Percentiles rank a stretch among this genome's conserved stretches.
Conservation (phyloP, 805 yeast species). For the Pichia deserticola region DNA sequence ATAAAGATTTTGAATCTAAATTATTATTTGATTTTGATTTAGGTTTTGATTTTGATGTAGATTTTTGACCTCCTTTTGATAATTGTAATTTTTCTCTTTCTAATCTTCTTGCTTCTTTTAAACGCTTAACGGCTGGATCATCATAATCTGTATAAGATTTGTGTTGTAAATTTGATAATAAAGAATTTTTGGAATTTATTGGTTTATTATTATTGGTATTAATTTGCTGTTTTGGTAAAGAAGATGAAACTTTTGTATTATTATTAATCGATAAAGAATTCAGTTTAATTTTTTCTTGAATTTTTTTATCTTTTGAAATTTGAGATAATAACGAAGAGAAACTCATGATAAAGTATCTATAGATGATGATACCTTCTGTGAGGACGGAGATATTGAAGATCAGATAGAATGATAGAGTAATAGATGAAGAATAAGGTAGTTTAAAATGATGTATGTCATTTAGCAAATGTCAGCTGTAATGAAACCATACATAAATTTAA, state of each 20-base stretch:
- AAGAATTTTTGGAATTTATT: too few species aligned
- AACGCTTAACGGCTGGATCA: constrained; percentile 65
- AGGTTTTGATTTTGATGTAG: background rate
- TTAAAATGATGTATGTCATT: too few species aligned
- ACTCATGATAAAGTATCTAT: constrained; percentile 4
- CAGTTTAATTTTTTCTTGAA: constrained; percentile 9
- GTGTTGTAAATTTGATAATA: too few species aligned
- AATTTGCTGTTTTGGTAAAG: background rate
- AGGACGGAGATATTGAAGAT: too few species aligned
- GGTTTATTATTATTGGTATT: background rate
- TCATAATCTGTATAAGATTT: constrained; percentile 30
- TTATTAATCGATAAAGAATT: background rate
- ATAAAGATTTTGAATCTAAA: background rate
- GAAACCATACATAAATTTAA: too few species aligned
- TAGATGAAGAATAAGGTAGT: too few species aligned
- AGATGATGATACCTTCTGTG: too few species aligned
- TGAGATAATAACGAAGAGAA: constrained; percentile 23
- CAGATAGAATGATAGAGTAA: too few species aligned
- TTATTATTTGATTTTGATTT: background rate
- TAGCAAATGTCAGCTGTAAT: too few species aligned
- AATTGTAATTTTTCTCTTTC: constrained; percentile 40
- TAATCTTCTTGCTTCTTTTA: constrained; percentile 57
- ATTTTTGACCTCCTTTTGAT: constrained; percentile 21
- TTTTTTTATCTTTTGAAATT: constrained; percentile 21
- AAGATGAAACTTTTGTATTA: background rate